phyloP scores from a whole-genome alignment of 768 basidiomycete genomes.

The Trametes cubensis region DNA sequence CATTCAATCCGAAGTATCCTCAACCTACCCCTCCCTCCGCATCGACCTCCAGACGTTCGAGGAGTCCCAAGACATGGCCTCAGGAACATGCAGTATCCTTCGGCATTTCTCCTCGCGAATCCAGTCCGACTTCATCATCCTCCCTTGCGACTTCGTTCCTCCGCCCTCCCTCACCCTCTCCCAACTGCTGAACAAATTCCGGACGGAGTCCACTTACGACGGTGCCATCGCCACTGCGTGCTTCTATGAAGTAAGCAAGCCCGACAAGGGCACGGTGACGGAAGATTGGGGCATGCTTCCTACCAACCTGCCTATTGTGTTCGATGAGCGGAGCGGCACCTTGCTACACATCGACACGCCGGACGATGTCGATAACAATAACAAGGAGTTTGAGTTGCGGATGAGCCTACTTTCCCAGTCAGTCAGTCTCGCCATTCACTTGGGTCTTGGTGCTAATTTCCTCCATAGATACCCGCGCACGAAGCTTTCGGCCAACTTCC shows the following conservation, averaged over 20 bases:
- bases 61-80: slow-evolving; percentile 63
- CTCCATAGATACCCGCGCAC: slow-evolving; percentile 66
- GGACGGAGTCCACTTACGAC: slow-evolving; percentile 67
- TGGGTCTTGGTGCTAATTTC: not conserved
- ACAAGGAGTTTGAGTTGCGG: slow-evolving; percentile 71
- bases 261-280: slow-evolving; percentile 55
- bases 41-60: slow-evolving; percentile 84
- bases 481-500: slow-evolving; percentile 64
- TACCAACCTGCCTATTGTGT: slow-evolving; percentile 57
- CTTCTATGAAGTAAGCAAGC: slow-evolving; percentile 56
- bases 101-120: slow-evolving; percentile 78
- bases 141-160: slow-evolving; percentile 91
- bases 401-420: slow-evolving; percentile 77
- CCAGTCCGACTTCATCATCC: slow-evolving; percentile 81
- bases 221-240: slow-evolving; percentile 66
- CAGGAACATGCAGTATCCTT: slow-evolving; percentile 76
- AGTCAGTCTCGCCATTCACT: slow-evolving; percentile 17
- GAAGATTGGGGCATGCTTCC: slow-evolving; percentile 69
- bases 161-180: slow-evolving; percentile 72
- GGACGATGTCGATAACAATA: slow-evolving; percentile 66
- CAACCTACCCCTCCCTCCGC: slow-evolving; percentile 59
- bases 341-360: slow-evolving; percentile 74
- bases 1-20: slow-evolving; percentile 74
- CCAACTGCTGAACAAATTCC: slow-evolving; percentile 77
- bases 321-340: slow-evolving; percentile 66